Percentiles rank a stretch among this genome's conserved stretches.
phyloP scores from a whole-genome alignment of 139 green algal species.

The Raphidocelis subcapitata region DNA sequence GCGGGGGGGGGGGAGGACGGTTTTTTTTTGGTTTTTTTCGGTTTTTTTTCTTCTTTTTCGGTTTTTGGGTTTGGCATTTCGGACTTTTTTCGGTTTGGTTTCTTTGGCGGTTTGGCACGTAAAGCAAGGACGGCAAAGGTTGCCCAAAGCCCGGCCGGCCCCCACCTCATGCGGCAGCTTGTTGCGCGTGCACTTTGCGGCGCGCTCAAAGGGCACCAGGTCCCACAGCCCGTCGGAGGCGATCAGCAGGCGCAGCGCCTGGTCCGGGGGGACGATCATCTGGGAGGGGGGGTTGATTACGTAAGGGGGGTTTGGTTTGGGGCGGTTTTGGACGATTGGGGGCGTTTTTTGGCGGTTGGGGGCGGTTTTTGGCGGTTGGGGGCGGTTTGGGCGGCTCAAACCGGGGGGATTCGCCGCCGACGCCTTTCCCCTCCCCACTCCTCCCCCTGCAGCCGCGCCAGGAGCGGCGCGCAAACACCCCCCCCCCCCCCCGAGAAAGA shows the following conservation, averaged over 20 bases:
- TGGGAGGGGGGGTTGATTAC: slow-evolving; percentile 72
- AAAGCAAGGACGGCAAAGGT: not conserved
- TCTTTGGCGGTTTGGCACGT: not conserved
- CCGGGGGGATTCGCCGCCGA: too few species aligned
- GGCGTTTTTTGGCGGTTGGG: too few species aligned
- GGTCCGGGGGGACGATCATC: slow-evolving; percentile 35
- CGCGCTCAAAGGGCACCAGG: slow-evolving; percentile 51
- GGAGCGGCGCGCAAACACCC: too few species aligned
- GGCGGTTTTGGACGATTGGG: too few species aligned
- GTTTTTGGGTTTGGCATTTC: not conserved
- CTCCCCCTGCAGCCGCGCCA: too few species aligned
- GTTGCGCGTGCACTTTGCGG: slow-evolving; percentile 40
- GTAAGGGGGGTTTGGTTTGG: too few species aligned
- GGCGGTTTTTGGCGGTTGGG: too few species aligned
- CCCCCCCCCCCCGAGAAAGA: too few species aligned
- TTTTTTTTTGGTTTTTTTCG: not conserved
- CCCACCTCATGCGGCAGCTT: slow-evolving; percentile 37
- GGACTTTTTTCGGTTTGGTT: not conserved
- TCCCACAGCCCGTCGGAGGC: slow-evolving; percentile 92
- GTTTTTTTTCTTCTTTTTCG: not conserved
- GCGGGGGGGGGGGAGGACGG: slow-evolving; percentile 13
- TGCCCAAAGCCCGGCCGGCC: not conserved
- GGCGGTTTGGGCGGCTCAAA: too few species aligned
- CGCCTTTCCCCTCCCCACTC: too few species aligned
- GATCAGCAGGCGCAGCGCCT: slow-evolving; percentile 63